Conservation (phyloP, 805 yeast species). For the Lipomyces japonicus region DNA sequence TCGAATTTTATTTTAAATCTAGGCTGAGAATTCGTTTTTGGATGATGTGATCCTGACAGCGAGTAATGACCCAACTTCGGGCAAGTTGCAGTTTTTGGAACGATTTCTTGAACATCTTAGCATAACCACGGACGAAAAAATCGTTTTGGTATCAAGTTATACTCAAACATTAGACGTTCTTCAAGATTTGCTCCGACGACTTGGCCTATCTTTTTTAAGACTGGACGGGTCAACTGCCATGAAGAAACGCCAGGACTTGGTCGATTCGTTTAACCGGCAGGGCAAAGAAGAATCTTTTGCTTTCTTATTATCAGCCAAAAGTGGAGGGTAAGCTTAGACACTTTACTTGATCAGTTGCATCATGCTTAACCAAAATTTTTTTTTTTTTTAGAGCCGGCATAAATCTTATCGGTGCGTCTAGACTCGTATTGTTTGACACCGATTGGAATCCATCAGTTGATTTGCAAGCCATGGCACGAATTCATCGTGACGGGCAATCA, state of each 20-base stretch:
- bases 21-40: background rate
- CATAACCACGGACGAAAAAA: conserved; percentile 56
- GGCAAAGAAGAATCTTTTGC: conserved; percentile 46
- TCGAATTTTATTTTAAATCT: no score
- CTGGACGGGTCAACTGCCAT: conserved; percentile 83
- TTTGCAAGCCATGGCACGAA: conserved; percentile 90
- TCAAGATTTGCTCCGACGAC: conserved; percentile 51
- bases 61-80: conserved; percentile 41
- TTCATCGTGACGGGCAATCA: conserved; percentile 90
- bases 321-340: conserved; percentile 61
- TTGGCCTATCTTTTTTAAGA: conserved; percentile 53
- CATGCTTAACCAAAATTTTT: no score
- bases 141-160: conserved; percentile 80
- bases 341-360: background rate
- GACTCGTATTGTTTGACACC: conserved; percentile 80
- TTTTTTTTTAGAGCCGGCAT: conserved; percentile 55
- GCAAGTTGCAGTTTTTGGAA: conserved; percentile 63
- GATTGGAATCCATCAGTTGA: conserved; percentile 98
- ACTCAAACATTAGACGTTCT: conserved; percentile 82
- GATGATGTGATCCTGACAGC: background rate
- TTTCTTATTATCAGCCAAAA: conserved; percentile 77
- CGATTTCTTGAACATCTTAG: conserved; percentile 52
- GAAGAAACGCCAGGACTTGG: conserved; percentile 59
- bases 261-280: conserved; percentile 60
- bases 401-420: conserved; percentile 83